Evolutionary conservation across 2,329 filamentous ascomycete species (phyloP).

Genomic region (Pseudonectria buxi): DNA sequence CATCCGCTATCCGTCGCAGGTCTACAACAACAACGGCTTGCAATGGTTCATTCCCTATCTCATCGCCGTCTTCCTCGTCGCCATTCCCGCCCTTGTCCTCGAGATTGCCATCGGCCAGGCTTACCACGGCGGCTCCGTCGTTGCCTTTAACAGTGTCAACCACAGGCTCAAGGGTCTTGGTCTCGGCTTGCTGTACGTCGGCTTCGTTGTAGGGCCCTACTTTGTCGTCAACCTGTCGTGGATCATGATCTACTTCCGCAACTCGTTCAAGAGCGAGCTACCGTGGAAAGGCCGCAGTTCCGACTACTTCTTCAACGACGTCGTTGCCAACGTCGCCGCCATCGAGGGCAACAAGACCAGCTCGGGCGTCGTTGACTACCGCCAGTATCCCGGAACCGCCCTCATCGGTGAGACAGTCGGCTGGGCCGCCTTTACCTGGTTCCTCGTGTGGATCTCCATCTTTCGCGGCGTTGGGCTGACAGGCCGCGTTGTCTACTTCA

Average conservation of each 20-base stretch:
- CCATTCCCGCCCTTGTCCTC: slow-evolving; percentile 48
- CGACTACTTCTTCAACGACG: slow-evolving; percentile 45
- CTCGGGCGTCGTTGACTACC: slow-evolving; percentile 34
- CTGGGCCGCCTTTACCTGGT: slow-evolving; percentile 53
- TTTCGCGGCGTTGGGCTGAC: slow-evolving; percentile 52
- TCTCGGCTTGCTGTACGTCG: slow-evolving; percentile 44
- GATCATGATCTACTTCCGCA: slow-evolving; percentile 53
- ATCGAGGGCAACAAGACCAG: slow-evolving; percentile 33
- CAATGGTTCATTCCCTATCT: slow-evolving; percentile 56
- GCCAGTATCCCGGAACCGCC: slow-evolving; percentile 37
- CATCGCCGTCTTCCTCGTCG: slow-evolving; percentile 47
- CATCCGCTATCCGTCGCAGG: slow-evolving; percentile 49
- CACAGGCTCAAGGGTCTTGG: slow-evolving; percentile 47
- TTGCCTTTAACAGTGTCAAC: slow-evolving; percentile 48
- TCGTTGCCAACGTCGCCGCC: slow-evolving; percentile 41
- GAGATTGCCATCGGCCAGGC: slow-evolving; percentile 65
- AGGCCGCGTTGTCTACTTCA: slow-evolving; percentile 53
- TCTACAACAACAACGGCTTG: slow-evolving; percentile 54
- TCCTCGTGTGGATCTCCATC: slow-evolving; percentile 53
- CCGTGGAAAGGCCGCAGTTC: slow-evolving; percentile 46
- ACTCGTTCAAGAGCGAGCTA: slow-evolving; percentile 47
- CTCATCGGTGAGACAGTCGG: slow-evolving; percentile 51
- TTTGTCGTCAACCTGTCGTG: slow-evolving; percentile 51
- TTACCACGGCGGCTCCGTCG: slow-evolving; percentile 48
- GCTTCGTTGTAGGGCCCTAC: slow-evolving; percentile 49